A percentile compares a stretch with the other conserved stretches of the same genome.
Evolutionary conservation across 441 rosid species (phyloP).

Genomic region (Rhodomyrtus psidioides): DNA sequence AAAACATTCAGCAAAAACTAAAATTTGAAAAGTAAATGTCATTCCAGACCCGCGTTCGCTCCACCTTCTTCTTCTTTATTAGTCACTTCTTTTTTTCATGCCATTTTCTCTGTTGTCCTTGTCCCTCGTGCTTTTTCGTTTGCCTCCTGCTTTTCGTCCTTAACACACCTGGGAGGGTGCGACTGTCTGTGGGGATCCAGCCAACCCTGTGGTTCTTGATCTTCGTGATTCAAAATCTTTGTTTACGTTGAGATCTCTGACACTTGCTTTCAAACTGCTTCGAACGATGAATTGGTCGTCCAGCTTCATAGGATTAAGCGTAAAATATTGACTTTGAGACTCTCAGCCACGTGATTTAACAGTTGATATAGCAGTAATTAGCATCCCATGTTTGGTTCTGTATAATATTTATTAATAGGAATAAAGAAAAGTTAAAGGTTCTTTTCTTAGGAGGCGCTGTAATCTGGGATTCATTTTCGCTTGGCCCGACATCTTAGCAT

Average conservation of each 20-base stretch:
- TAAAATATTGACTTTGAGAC: background rate
- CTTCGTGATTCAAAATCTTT: background rate
- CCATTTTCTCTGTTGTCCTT: background rate
- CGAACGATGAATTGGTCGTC: background rate
- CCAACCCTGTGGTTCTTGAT: background rate
- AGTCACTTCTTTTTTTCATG: background rate
- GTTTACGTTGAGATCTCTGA: background rate
- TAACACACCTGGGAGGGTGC: background rate
- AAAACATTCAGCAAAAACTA: background rate
- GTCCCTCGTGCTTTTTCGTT: background rate
- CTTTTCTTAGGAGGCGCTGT: background rate
- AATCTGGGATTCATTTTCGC: background rate
- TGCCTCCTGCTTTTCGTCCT: background rate
- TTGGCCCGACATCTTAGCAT: background rate
- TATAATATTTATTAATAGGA: background rate
- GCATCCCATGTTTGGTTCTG: background rate
- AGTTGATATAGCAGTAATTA: background rate
- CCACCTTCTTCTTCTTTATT: background rate
- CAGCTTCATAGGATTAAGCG: background rate
- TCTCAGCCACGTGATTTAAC: background rate
- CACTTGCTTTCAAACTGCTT: background rate
- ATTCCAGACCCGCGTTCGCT: background rate
- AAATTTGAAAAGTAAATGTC: background rate
- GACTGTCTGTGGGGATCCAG: background rate
- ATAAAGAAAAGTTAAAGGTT: background rate